These are phyloP conservation scores for Dryadomyces sulphureus DNA, from an alignment of 2,329 filamentous ascomycete genomes.

Conservation along the genomic window DNA sequence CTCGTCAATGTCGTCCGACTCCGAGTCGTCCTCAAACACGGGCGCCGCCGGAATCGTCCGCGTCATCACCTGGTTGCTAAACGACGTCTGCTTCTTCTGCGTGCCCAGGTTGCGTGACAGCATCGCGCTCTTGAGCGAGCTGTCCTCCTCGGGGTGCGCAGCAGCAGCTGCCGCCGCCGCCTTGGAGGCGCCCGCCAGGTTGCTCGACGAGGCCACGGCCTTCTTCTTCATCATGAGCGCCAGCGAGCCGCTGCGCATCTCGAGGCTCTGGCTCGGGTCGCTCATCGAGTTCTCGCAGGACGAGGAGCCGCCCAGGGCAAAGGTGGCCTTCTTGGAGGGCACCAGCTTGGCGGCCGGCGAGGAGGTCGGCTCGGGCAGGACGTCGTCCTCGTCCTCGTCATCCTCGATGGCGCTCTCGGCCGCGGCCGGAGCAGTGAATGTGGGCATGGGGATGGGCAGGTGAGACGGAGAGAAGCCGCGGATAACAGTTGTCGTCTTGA, in stretches of 20 bases:
- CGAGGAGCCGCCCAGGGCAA: constrained; percentile 65
- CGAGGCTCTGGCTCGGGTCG: constrained; percentile 33
- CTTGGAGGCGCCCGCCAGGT: neutral
- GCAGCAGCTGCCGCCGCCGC: no score
- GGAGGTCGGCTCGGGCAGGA: constrained; percentile 46
- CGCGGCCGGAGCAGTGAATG: neutral
- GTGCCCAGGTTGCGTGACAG: constrained; percentile 26
- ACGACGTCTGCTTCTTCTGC: constrained; percentile 66
- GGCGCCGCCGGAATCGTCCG: constrained; percentile 45
- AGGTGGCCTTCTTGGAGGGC: constrained; percentile 51
- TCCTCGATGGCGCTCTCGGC: neutral
- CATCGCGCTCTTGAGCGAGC: constrained; percentile 48
- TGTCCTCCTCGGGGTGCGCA: constrained; percentile 52
- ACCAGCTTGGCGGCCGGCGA: constrained; percentile 50
- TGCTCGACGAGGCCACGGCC: neutral
- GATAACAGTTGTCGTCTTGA: constrained; percentile 45
- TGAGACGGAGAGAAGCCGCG: constrained; percentile 75
- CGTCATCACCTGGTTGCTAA: constrained; percentile 60
- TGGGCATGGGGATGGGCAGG: constrained; percentile 35
- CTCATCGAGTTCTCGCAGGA: constrained; percentile 66
- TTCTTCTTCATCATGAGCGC: constrained; percentile 17
- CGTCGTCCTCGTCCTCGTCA: constrained; percentile 13
- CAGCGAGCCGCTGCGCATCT: constrained; percentile 22
- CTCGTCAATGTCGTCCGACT: constrained; percentile 60
- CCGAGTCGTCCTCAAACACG: constrained; percentile 35